A percentile compares a stretch with the other conserved stretches of the same genome.
These are phyloP conservation scores for Marsdenia floribunda DNA, from an alignment of 257 asterid species.

Conservation along the genomic window DNA sequence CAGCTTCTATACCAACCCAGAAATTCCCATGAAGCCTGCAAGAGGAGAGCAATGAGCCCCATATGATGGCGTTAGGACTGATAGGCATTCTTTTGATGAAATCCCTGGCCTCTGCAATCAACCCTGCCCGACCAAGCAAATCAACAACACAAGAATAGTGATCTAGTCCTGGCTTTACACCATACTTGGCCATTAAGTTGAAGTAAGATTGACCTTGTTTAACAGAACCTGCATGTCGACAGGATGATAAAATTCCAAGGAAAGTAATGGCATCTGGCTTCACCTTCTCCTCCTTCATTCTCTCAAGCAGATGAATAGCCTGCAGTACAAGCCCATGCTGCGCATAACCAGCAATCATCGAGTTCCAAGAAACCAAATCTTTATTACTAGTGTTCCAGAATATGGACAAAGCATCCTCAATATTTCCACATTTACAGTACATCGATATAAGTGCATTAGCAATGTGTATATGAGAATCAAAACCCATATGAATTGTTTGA, in stretches of 20 bases:
- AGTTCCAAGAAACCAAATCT: conserved; percentile 44
- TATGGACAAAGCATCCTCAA: conserved; percentile 24
- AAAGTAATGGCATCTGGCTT: conserved; percentile 35
- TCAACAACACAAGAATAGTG: conserved; percentile 36
- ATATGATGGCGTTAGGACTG: conserved; percentile 48
- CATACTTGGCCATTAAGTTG: conserved; percentile 6
- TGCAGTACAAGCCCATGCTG: conserved; percentile 26
- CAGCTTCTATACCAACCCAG: conserved; percentile 15
- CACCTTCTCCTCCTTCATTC: conserved; percentile 26
- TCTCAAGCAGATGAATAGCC: conserved; percentile 31
- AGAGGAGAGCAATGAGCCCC: conserved; percentile 72
- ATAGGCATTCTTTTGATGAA: conserved; percentile 25
- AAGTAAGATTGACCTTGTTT: conserved; percentile 24
- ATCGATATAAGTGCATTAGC: conserved; percentile 31
- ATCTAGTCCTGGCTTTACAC: conserved; percentile 24
- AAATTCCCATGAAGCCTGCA: conserved; percentile 26
- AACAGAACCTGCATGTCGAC: conserved; percentile 37
- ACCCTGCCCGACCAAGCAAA: conserved; percentile 38
- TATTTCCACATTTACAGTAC: conserved; percentile 35
- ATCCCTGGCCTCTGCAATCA: conserved; percentile 31
- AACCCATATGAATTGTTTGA: conserved; percentile 25
- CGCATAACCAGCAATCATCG: conserved; percentile 36
- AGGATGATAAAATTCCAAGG: conserved; percentile 33
- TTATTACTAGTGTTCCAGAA: conserved; percentile 17
- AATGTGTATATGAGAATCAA: conserved; percentile 15